Conservation (phyloP, 2,329 filamentous ascomycete species). For the Metarhizium humberi region DNA sequence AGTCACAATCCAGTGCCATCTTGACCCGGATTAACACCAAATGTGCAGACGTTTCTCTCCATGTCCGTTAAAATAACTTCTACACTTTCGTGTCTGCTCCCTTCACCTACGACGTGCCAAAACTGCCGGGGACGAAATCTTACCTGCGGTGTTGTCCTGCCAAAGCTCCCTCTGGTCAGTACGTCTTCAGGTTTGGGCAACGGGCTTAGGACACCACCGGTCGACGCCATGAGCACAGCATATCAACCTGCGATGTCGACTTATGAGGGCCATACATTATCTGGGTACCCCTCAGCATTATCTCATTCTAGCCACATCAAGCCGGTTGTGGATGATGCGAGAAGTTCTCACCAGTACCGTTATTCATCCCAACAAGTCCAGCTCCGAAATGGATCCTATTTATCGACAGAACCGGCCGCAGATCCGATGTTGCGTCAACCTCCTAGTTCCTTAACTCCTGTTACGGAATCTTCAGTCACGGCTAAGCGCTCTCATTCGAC, state of each 20-base stretch:
- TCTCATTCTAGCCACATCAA: slow-evolving; percentile 24
- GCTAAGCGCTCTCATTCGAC: slow-evolving; percentile 20
- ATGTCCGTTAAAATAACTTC: slow-evolving; percentile 20
- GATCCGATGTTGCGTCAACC: slow-evolving; percentile 22
- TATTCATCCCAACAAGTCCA: slow-evolving; percentile 18
- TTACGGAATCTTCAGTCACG: slow-evolving; percentile 18
- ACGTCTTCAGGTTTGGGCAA: slow-evolving; percentile 13
- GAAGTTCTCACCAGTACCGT: slow-evolving; percentile 21
- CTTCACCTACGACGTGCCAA: slow-evolving; percentile 13
- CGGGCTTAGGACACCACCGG: slow-evolving; percentile 41
- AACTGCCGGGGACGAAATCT: slow-evolving; percentile 11
- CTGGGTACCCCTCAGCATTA: slow-evolving; percentile 27
- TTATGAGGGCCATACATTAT: slow-evolving; percentile 36
- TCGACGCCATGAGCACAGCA: slow-evolving; percentile 43
- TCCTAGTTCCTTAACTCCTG: slow-evolving; percentile 28
- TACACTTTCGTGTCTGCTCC: slow-evolving; percentile 11
- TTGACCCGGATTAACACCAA: background rate
- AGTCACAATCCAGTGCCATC: background rate
- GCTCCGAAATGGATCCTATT: slow-evolving; percentile 1
- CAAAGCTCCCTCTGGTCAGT: slow-evolving; percentile 15
- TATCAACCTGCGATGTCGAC: slow-evolving; percentile 38
- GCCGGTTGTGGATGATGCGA: slow-evolving; percentile 23
- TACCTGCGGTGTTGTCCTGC: slow-evolving; percentile 11
- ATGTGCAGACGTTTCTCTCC: slow-evolving; percentile 4
- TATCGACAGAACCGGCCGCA: background rate